phyloP scores from a whole-genome alignment of 2,329 filamentous ascomycete genomes.

The Curvularia eragrostidis region DNA sequence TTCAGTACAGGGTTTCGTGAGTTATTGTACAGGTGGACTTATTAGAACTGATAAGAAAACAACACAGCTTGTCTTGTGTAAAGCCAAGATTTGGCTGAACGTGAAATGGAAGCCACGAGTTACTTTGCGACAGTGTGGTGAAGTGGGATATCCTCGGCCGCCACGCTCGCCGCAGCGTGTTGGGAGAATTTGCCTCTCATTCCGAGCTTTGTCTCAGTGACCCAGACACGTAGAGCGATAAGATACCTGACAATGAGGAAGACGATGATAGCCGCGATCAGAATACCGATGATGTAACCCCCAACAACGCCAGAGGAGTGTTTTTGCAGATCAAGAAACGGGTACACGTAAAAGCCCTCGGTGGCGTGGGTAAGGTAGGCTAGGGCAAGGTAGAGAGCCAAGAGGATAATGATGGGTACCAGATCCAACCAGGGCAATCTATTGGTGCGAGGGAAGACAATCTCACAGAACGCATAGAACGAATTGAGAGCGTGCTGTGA shows the following conservation, averaged over 20 bases:
- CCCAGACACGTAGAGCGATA: conserved; percentile 49
- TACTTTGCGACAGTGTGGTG: conserved; percentile 30
- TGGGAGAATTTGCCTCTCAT: conserved; percentile 48
- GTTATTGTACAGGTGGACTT: conserved; percentile 2
- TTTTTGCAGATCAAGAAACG: conserved; percentile 69
- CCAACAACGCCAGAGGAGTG: conserved; percentile 64
- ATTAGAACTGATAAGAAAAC: not conserved
- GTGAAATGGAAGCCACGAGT: not conserved
- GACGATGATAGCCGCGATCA: conserved; percentile 49
- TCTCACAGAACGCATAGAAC: conserved; percentile 76
- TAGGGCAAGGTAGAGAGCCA: conserved; percentile 74
- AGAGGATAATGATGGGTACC: conserved; percentile 70
- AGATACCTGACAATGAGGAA: conserved; percentile 53
- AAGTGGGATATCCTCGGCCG: conserved; percentile 30
- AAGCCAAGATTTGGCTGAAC: not conserved
- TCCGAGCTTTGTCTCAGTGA: conserved; percentile 55
- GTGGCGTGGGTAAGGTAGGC: conserved; percentile 76
- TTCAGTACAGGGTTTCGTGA: not conserved
- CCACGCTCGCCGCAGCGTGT: conserved; percentile 18
- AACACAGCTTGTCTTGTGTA: not conserved
- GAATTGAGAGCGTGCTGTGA: conserved; percentile 79
- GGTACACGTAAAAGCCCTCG: conserved; percentile 77
- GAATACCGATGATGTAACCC: conserved; percentile 65
- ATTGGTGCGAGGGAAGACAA: conserved; percentile 70
- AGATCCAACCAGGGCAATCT: conserved; percentile 70